Evolutionary conservation across 176 grass and related monocot genomes (phyloP), one percentile per base, ranked within the genome.

Genomic region (Puya raimondii): DNA sequence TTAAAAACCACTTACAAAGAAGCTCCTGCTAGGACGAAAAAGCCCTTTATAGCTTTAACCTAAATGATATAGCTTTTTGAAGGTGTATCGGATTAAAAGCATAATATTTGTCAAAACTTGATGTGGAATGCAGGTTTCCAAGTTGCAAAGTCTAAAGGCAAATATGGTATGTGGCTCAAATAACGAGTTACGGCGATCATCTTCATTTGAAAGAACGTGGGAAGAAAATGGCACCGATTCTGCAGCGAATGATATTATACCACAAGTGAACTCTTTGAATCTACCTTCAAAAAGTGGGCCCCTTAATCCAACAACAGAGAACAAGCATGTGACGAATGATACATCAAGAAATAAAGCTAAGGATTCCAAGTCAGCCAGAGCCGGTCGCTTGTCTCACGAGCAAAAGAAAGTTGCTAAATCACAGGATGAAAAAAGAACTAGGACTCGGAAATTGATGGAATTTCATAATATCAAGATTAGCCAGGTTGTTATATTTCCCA

Each of bases 401-500:
- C 89, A 99, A 70, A 93, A 99, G 82, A 93, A 92, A 74, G 59
- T 77, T 69, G 87, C 84, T 14, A 99, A 93, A 75, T 85, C 84
- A 22, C 83, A 82, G 49, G 90, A 99, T 85, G 94, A 99, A 42
- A 99, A 99, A 74, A 85, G 83, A 73, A 66, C 84, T 20, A 83
- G 87, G 81, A 29, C 87, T 73, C 70, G 94, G 64, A 99, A 90
- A 74, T 79, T 80, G 63, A 93, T 93, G 85, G 94, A 99, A 67
- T 99, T 99, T 76, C 86, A 88, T 83, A 88, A 99, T 72, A 99
- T 99, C 80, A 99, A 93, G 78, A 99, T 99, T 76, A 91, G 90
- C 80, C 87, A 99, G 94, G 94, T 97, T 87, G 56, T 16, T 61
- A 20, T 61, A 21, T 61, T 20, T 61, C 56, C 17, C 4, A 9